phyloP scores from a whole-genome alignment of 2,329 filamentous ascomycete species.

The Tolypocladium sp. region DNA sequence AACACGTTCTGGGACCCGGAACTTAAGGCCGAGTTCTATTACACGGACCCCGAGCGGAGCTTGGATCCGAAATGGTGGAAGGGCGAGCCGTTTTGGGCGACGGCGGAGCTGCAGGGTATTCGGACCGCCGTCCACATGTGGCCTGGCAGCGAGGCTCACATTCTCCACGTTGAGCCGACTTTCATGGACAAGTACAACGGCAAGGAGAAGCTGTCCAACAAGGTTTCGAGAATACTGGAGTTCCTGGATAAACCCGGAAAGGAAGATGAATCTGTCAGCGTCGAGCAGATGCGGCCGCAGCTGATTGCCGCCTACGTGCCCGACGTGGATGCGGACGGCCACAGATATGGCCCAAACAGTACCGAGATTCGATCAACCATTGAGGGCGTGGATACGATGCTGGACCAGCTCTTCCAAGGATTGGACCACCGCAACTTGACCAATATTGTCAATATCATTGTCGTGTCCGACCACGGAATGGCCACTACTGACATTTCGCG shows the following conservation, averaged over 20 bases:
- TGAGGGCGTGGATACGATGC: slow-evolving; percentile 69
- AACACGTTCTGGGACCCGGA: slow-evolving; percentile 91
- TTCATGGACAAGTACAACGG: slow-evolving; percentile 81
- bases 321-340: slow-evolving; percentile 80
- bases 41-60: slow-evolving; percentile 67
- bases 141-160: slow-evolving; percentile 89
- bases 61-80: slow-evolving; percentile 90
- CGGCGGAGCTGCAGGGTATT: slow-evolving; percentile 74
- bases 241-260: slow-evolving; percentile 75
- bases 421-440: slow-evolving; percentile 78
- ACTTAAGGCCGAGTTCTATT: slow-evolving; percentile 72
- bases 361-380: slow-evolving; percentile 82
- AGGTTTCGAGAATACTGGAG: slow-evolving; percentile 71
- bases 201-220: slow-evolving; percentile 62
- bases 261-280: slow-evolving; percentile 43
- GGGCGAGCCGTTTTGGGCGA: slow-evolving; percentile 89
- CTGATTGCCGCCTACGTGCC: slow-evolving; percentile 93
- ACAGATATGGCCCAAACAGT: slow-evolving; percentile 86
- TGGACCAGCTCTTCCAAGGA: slow-evolving; percentile 66
- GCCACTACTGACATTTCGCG: slow-evolving; percentile 77
- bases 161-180: slow-evolving; percentile 63
- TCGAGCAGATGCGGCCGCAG: slow-evolving; percentile 62
- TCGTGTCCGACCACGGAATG: slow-evolving; percentile 99
- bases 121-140: slow-evolving; percentile 92
- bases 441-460: slow-evolving; percentile 79